These are phyloP conservation scores for Calonectria fujianensis DNA, from an alignment of 2,329 filamentous ascomycete species.

Conservation along the genomic window DNA sequence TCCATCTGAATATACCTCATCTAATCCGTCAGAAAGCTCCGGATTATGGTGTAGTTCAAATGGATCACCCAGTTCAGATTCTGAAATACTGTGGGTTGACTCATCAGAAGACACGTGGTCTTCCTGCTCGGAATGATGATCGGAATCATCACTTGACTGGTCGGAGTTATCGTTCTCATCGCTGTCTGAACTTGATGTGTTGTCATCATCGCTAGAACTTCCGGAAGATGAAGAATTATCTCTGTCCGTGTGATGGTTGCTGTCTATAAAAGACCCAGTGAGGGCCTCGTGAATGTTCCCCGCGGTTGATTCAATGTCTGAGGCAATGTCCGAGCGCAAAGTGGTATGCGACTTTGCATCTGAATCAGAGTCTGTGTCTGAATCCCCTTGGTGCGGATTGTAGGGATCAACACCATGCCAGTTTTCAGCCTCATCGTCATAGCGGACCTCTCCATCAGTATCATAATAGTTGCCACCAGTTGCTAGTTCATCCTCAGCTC, in stretches of 20 bases:
- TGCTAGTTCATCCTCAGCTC: neutral
- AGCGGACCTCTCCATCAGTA: neutral
- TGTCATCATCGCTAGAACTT: neutral
- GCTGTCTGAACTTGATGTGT: neutral
- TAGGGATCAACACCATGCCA: neutral
- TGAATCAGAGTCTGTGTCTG: neutral
- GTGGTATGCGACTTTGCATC: neutral
- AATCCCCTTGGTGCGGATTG: neutral
- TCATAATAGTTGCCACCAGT: neutral
- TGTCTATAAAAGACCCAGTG: neutral
- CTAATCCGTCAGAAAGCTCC: neutral
- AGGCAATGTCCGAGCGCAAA: neutral
- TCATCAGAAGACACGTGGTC: neutral
- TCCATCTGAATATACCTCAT: neutral
- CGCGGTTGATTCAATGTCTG: neutral
- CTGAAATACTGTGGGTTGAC: neutral
- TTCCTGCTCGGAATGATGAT: neutral
- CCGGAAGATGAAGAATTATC: neutral
- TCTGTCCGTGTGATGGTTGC: neutral
- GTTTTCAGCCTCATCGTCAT: neutral
- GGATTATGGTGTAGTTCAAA: neutral
- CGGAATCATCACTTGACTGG: neutral
- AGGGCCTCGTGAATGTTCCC: accelerated
- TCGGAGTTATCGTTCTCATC: too few species aligned
- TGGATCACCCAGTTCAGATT: neutral